Evolutionary conservation across 352 stramenopile species (phyloP), one percentile per base, ranked within the genome.

Genomic region (Globisporangium lucens): DNA sequence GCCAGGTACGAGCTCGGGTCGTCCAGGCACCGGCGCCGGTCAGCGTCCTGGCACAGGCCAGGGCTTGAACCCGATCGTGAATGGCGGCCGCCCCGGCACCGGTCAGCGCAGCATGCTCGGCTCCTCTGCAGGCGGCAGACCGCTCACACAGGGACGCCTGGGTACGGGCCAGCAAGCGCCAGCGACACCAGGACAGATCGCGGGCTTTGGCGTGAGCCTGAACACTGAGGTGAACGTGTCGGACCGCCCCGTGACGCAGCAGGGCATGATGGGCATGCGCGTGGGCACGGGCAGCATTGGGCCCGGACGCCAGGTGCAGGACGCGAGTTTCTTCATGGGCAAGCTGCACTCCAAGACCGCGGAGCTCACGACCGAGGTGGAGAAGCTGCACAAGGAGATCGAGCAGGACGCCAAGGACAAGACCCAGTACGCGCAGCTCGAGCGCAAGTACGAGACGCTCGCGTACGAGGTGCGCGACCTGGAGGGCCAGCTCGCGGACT

Each of bases 181-280:
- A n/a, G 75, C 82, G 0, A 91, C 84, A 29, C 83, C 84, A 9
- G 84, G 84, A 3, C 82, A 90, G 60, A 90, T 79, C 0, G 85
- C 85, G 4, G 85, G 85, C 53, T 89, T 76, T 35, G 86, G 87
- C 20, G 78, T 95, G 51, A 92, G 85, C 46, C 76, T 97, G n/a
- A 96, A 90, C 70, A 96, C 93, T 1, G 91, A 95, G 65, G 89
- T 97, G 55, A 95, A 94, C 35, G 89, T 98, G 15, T 93, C 91
- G 27, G 91, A 98, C 33, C 77, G 93, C 7, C 92, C 93, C 1
- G 91, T 98, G 66, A 98, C 92, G 17, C 89, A 97, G 64, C 92
- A 98, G 67, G 92, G 93, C 53, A 97, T 97, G 87, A 90, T 92
- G 74, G 92, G 93, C 47, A 98, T 98, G 90, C 89, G 90, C 30